A percentile compares a stretch with the other conserved stretches of the same genome.
phyloP scores from a whole-genome alignment of 176 grass and related monocot species.

The Chloris gayana region DNA sequence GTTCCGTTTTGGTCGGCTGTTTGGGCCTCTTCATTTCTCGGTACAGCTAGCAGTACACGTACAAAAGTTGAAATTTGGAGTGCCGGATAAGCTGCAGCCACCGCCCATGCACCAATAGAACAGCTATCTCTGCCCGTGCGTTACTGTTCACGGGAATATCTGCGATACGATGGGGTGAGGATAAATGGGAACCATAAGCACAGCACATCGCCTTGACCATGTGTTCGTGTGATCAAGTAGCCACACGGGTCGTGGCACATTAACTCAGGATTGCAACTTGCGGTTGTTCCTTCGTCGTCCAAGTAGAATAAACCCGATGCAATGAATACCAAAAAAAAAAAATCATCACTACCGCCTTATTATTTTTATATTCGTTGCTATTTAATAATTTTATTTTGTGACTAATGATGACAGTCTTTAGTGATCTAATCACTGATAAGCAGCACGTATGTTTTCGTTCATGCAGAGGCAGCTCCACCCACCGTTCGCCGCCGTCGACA shows the following conservation, averaged over 20 bases:
- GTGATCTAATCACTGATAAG: too few species aligned
- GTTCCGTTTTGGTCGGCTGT: neutral
- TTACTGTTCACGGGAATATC: constrained; percentile 11
- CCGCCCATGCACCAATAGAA: neutral
- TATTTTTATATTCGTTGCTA: neutral
- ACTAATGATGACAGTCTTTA: too few species aligned
- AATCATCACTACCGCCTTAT: too few species aligned
- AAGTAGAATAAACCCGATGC: neutral
- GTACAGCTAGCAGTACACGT: neutral
- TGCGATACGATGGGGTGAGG: neutral
- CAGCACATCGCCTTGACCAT: neutral
- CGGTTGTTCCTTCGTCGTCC: too few species aligned
- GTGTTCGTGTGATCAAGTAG: constrained; percentile 8
- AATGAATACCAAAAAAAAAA: neutral
- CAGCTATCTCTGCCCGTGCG: neutral
- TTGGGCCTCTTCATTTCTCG: neutral
- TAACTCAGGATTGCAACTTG: constrained; percentile 11
- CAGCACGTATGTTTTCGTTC: neutral
- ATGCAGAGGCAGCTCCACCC: constrained; percentile 57
- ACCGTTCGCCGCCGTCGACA: constrained; percentile 42
- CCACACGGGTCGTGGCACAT: neutral
- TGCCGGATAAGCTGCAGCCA: neutral
- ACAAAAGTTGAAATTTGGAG: neutral
- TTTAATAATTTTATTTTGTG: neutral
- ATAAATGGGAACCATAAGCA: constrained; percentile 31